phyloP scores from a whole-genome alignment of 345 rosid genomes.

The Syzygium oleosum region DNA sequence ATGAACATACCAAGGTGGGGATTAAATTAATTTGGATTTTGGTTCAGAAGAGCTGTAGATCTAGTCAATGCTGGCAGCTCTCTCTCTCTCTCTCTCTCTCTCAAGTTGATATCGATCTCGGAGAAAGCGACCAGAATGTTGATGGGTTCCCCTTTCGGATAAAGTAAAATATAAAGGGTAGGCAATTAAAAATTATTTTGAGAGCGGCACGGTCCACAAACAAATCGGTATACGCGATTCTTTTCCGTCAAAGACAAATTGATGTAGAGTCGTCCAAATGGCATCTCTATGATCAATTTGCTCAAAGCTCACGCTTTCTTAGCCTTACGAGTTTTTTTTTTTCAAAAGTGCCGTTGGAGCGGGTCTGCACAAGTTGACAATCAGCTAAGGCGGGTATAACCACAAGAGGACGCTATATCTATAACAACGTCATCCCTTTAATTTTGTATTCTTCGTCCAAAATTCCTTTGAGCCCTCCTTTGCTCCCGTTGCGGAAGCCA shows the following conservation, averaged over 20 bases:
- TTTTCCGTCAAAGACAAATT: neutral
- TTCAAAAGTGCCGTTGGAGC: neutral
- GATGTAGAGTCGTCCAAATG: neutral
- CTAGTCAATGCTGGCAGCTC: neutral
- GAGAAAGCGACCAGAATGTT: neutral
- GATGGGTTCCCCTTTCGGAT: neutral
- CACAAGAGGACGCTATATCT: neutral
- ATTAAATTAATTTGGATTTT: neutral
- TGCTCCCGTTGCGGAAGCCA: neutral
- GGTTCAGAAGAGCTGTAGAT: neutral
- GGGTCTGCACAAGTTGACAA: neutral
- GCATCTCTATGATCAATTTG: neutral
- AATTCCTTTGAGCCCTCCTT: neutral
- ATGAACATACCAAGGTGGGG: neutral
- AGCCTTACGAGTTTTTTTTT: neutral
- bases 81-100: neutral
- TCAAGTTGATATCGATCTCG: neutral
- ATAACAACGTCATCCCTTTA: neutral
- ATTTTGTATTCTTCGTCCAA: neutral
- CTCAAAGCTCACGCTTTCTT: neutral
- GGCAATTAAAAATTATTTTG: neutral
- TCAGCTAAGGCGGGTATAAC: neutral
- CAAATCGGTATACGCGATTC: neutral
- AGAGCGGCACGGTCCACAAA: neutral
- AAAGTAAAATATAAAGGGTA: neutral